Percentiles rank a stretch among this genome's conserved stretches.
phyloP scores from a whole-genome alignment of 2,329 filamentous ascomycete species.

The Penicillium paneum region DNA sequence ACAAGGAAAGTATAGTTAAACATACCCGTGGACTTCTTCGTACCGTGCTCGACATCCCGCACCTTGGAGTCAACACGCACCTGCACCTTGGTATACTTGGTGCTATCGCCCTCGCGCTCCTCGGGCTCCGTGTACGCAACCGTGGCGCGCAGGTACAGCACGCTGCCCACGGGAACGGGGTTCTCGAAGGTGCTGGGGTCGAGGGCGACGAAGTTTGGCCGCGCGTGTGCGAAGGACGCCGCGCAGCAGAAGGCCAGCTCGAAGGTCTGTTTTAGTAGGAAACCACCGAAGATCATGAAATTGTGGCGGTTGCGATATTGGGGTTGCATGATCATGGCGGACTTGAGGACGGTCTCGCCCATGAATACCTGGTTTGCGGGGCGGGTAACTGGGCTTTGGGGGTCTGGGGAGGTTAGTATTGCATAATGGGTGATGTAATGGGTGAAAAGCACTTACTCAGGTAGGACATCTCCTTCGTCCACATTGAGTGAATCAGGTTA shows the following conservation, averaged over 20 bases:
- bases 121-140: constrained; percentile 68
- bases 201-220: constrained; percentile 68
- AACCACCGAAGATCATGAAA: constrained; percentile 77
- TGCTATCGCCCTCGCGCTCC: constrained; percentile 44
- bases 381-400: constrained; percentile 52
- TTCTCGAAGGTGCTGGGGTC: constrained; percentile 73
- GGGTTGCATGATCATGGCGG: constrained; percentile 72
- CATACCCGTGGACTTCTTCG: constrained; percentile 65
- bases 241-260: constrained; percentile 74
- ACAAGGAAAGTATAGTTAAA: constrained; percentile 75
- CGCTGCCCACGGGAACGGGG: constrained; percentile 70
- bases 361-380: constrained; percentile 61
- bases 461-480: constrained; percentile 65
- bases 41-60: constrained; percentile 67
- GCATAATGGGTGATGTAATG: not conserved
- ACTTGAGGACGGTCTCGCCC: constrained; percentile 60
- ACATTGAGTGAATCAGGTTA: constrained; percentile 69
- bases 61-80: constrained; percentile 71
- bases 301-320: constrained; percentile 68
- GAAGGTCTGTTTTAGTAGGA: constrained; percentile 70
- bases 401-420: constrained; percentile 40
- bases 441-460: constrained; percentile 43
- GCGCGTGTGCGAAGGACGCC: constrained; percentile 65
- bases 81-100: constrained; percentile 61
- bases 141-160: constrained; percentile 69